Conservation (phyloP, 305 asterid species). For the Fraxinus greggii region DNA sequence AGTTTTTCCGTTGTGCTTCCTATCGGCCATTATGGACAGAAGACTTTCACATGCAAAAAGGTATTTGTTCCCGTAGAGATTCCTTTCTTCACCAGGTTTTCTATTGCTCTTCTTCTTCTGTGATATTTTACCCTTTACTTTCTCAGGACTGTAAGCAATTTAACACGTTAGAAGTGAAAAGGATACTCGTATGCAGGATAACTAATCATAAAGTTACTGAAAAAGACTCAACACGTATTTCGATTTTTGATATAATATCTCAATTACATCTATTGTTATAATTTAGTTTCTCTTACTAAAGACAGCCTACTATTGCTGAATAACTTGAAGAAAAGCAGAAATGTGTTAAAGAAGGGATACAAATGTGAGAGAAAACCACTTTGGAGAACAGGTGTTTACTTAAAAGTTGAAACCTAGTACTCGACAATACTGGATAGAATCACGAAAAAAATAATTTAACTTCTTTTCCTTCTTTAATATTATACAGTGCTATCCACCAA, state of each 20-base stretch:
- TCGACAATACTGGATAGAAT: background rate
- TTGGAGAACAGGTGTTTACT: background rate
- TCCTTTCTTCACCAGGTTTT: conserved; percentile 42
- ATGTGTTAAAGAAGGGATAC: background rate
- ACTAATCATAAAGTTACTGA: background rate
- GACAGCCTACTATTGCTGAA: background rate
- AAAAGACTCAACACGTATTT: background rate
- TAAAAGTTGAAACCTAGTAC: background rate
- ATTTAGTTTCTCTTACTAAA: background rate
- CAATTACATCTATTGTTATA: background rate
- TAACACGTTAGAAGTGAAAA: background rate
- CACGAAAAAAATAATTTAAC: background rate
- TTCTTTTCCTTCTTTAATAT: background rate
- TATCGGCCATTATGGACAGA: conserved; percentile 62
- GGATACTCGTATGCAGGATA: background rate
- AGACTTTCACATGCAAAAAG: conserved; percentile 84
- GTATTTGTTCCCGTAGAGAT: conserved; percentile 49
- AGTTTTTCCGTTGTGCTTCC: conserved; percentile 48
- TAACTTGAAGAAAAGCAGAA: background rate
- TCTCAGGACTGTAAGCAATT: conserved; percentile 44
- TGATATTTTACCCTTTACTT: conserved; percentile 46
- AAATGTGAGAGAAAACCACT: background rate
- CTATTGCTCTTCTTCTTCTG: conserved; percentile 47
- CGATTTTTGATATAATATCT: background rate
- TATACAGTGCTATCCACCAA: background rate